Conservation (phyloP, 257 asterid species). For the Catharanthus roseus region DNA sequence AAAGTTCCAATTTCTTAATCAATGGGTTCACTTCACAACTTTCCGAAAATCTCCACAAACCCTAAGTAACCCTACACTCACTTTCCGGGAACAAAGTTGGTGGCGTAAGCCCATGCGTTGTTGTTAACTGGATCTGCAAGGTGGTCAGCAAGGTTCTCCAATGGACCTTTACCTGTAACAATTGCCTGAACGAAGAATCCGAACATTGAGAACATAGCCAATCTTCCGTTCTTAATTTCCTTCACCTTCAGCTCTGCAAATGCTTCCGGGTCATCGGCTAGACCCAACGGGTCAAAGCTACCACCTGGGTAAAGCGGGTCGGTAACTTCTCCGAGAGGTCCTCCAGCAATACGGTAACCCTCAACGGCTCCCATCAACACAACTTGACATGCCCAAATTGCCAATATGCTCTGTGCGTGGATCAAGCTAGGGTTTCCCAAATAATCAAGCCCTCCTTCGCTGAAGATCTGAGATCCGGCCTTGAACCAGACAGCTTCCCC, state of each 20-base stretch:
- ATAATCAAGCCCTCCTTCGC: conserved; percentile 67
- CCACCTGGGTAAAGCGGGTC: conserved; percentile 62
- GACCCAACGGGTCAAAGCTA: conserved; percentile 53
- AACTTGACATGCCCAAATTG: conserved; percentile 69
- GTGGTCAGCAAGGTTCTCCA: conserved; percentile 60
- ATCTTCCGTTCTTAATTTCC: conserved; percentile 15
- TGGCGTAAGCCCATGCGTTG: conserved; percentile 56
- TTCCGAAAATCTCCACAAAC: not conserved
- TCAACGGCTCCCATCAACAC: conserved; percentile 68
- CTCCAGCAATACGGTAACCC: conserved; percentile 63
- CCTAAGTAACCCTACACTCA: not conserved
- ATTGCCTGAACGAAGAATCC: conserved; percentile 39
- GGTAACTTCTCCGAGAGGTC: conserved; percentile 46
- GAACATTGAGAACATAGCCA: conserved; percentile 15
- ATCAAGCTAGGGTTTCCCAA: conserved; percentile 74
- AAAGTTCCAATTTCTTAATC: no score
- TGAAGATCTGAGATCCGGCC: conserved; percentile 66
- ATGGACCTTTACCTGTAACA: conserved; percentile 25
- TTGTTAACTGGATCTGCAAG: conserved; percentile 55
- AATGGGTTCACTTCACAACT: no score
- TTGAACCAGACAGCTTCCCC: conserved; percentile 84
- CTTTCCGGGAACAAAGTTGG: conserved; percentile 32
- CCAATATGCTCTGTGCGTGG: conserved; percentile 76
- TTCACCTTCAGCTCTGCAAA: conserved; percentile 42
- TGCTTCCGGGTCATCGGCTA: conserved; percentile 55